phyloP scores from a whole-genome alignment of 805 yeast species.

The Ogataea paraovalis region DNA sequence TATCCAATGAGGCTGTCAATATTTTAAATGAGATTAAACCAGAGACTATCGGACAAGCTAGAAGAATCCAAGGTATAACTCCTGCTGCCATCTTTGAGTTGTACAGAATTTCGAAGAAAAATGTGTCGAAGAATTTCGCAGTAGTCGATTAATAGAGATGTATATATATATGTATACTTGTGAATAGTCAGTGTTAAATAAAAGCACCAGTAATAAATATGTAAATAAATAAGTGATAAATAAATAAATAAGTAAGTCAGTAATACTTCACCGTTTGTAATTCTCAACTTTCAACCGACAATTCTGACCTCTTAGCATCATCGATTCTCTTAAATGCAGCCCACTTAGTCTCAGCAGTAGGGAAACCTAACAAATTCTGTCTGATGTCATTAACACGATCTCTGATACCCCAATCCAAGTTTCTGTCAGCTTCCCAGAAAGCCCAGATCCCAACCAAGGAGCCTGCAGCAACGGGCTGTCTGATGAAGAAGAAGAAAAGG shows the following conservation, averaged over 20 bases:
- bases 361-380: constrained; percentile 30
- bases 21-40: constrained; percentile 76
- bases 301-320: constrained; percentile 25
- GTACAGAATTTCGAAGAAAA: constrained; percentile 47
- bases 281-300: not conserved
- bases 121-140: not conserved
- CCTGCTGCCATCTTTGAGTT: constrained; percentile 88
- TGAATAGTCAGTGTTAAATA: not conserved
- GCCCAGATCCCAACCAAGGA: constrained; percentile 29
- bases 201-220: too few relatives aligned
- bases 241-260: constrained; percentile 2
- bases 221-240: constrained; percentile 4
- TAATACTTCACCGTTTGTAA: not conserved
- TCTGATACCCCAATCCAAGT: constrained; percentile 30
- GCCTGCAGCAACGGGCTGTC: constrained; percentile 36
- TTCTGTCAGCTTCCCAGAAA: constrained; percentile 35
- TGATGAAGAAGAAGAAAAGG: constrained; percentile 32
- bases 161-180: not conserved
- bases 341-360: constrained; percentile 29
- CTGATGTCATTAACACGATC: constrained; percentile 24
- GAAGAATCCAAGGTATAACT: constrained; percentile 91
- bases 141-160: not conserved
- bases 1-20: constrained; percentile 73
- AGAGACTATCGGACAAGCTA: constrained; percentile 88
- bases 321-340: constrained; percentile 31